phyloP scores from a whole-genome alignment of 1,284 basidiomycete genomes.

The Polyporus tsugae region DNA sequence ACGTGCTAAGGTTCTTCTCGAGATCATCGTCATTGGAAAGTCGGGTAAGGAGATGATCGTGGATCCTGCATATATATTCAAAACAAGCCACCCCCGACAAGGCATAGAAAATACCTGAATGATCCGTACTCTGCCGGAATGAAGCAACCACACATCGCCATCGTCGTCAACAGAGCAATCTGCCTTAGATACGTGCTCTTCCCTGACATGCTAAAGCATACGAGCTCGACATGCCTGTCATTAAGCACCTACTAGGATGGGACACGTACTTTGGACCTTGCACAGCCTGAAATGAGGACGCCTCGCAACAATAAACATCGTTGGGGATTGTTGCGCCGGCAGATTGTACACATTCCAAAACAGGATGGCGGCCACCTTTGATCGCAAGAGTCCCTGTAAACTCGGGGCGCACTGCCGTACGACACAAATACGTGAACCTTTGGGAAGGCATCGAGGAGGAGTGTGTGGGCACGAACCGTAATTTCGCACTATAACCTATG shows the following conservation, averaged over 20 bases:
- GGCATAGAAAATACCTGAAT: constrained; percentile 59
- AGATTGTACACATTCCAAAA: constrained; percentile 79
- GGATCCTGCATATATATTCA: constrained; percentile 56
- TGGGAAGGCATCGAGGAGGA: background rate
- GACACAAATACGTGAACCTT: background rate
- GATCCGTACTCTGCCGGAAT: constrained; percentile 92
- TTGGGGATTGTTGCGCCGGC: constrained; percentile 82
- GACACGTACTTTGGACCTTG: constrained; percentile 84
- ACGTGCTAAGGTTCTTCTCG: constrained; percentile 90
- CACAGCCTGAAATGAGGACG: constrained; percentile 87
- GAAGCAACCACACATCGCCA: constrained; percentile 91
- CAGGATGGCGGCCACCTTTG: constrained; percentile 86
- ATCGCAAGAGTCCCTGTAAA: constrained; percentile 88
- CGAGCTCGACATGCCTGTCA: background rate
- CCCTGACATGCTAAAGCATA: constrained; percentile 51
- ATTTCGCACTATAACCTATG: constrained; percentile 60
- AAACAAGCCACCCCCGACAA: background rate
- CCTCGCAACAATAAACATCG: constrained; percentile 85
- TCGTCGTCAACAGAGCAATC: constrained; percentile 82
- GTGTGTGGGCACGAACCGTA: constrained; percentile 58
- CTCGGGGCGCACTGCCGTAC: constrained; percentile 80
- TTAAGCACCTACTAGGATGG: background rate
- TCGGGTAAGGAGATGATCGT: constrained; percentile 86
- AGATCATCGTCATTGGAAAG: constrained; percentile 94
- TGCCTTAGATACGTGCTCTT: constrained; percentile 95